Percentiles rank a stretch among this genome's conserved stretches.
phyloP scores from a whole-genome alignment of 495 filamentous ascomycete species.

The Endocarpon pusillum region DNA sequence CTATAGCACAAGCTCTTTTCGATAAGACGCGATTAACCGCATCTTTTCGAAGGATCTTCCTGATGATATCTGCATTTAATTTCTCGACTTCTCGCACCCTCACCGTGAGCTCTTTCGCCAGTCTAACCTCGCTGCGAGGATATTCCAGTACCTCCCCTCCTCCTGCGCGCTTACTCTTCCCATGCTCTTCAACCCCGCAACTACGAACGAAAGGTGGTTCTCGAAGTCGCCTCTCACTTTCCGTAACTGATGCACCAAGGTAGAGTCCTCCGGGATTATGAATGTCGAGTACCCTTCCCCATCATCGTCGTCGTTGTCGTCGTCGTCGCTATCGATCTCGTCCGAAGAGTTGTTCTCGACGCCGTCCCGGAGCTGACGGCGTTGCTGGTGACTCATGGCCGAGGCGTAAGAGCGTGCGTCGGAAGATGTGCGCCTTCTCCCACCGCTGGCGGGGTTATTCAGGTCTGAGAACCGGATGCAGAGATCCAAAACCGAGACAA shows the following conservation, averaged over 20 bases:
- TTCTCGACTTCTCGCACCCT: no score
- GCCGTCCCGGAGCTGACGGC: conserved; percentile 7
- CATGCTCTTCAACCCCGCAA: conserved; percentile 27
- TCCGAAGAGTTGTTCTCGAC: conserved; percentile 10
- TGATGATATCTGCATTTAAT: no score
- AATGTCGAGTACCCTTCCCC: conserved; percentile 15
- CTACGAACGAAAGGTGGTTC: conserved; percentile 24
- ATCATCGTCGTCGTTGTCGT: conserved; percentile 7
- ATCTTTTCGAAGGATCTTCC: no score
- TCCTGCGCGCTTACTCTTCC: conserved; percentile 28
- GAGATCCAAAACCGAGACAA: conserved; percentile 46
- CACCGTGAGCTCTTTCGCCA: no score
- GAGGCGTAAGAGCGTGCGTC: neutral
- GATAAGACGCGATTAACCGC: no score
- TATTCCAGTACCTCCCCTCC: conserved; percentile 24
- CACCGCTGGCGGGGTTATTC: conserved; percentile 17
- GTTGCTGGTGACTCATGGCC: conserved; percentile 5
- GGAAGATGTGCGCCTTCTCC: conserved; percentile 3
- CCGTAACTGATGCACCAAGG: conserved; percentile 15
- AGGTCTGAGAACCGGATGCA: conserved; percentile 33
- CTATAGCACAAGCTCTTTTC: no score
- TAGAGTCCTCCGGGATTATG: conserved; percentile 12
- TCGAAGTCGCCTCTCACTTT: conserved; percentile 26
- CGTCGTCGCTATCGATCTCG: conserved; percentile 12
- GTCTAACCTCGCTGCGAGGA: conserved; percentile 29